Base-by-base conservation (phyloP, 1,139 yeast species). In the Saccharomyces pastorianus region DNA sequence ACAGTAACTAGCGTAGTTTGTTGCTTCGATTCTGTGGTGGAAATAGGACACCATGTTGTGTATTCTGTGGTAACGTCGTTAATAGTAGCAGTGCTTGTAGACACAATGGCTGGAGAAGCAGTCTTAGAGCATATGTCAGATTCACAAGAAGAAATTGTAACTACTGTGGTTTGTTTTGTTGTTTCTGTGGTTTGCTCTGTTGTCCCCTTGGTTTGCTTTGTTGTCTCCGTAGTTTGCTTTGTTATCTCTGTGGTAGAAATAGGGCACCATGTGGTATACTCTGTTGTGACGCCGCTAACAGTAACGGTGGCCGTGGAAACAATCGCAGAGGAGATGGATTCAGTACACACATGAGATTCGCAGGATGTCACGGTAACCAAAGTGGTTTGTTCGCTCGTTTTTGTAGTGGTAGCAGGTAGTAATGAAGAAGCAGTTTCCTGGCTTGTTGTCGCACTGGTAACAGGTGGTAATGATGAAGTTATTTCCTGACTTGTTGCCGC, bases 1-100 rank as follows among this genome's bases (percentile, higher is more conserved):
- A 77, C 71, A 64, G 82, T 77, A 56, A 74, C 69, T 57, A 75
- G 68, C 53, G 77, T 69, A 58, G 73, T 73, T 34, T 34, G 20
- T 17, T 28, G 13, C 13, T 2, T 28, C 4, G 31, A 28, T 9
- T 4, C 31, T 28, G 13, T 11, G 13, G 13, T 28, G 13, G 31
- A 28, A 28, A 28, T 28, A 28, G 31, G 31, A 11, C 13, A 9
- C 31, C 31, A 28, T 9, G 31, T 28, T 4, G 13, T 8, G 13
- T 28, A 28, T 28, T 28, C 5, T 28, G 31, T 28, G 13, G 31
- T 8, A 9, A 8, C 13, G 4, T 2, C 13, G 13, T 11, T 28
- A 9, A 28, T 11, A 9, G 31, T 28, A 8, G 31, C 4, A 9
- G 13, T 28, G 31, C 13, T 9, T 28, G n/a, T 28, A 13, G 31